Evolutionary conservation across 768 basidiomycete genomes (phyloP).

Genomic region (Pholiota microspora): DNA sequence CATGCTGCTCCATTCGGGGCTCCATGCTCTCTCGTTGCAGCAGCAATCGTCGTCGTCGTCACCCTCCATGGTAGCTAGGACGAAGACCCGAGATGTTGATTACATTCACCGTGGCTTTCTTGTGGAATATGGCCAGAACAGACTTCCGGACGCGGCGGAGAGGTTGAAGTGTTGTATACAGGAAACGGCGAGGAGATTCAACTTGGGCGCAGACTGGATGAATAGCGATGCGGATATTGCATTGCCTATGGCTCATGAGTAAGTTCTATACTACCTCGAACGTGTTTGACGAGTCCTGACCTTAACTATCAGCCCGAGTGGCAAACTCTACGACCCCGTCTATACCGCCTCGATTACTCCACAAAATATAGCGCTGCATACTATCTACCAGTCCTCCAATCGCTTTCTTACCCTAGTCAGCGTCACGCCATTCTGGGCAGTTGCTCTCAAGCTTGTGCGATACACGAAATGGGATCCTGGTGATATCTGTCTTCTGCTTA

Average conservation of each 20-base stretch:
- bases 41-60: conserved; percentile 22
- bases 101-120: conserved; percentile 63
- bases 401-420: conserved; percentile 49
- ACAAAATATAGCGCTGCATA: conserved; percentile 52
- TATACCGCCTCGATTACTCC: conserved; percentile 48
- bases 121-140: conserved; percentile 46
- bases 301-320: conserved; percentile 20
- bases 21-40: conserved; percentile 29
- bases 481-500: conserved; percentile 69
- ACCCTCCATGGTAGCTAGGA: conserved; percentile 37
- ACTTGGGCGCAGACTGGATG: conserved; percentile 72
- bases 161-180: conserved; percentile 57
- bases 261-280: conserved; percentile 25
- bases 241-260: conserved; percentile 65
- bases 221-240: conserved; percentile 73
- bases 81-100: conserved; percentile 66
- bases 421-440: conserved; percentile 70
- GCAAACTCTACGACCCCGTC: conserved; percentile 55
- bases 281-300: not conserved
- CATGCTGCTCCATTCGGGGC: conserved; percentile 61
- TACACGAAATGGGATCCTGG: conserved; percentile 60
- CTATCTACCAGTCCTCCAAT: conserved; percentile 55
- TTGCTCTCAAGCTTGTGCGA: conserved; percentile 70
- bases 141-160: conserved; percentile 49
- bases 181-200: conserved; percentile 48